Conservation (phyloP, 2,329 filamentous ascomycete genomes). For the Zopfia rhizophila region DNA sequence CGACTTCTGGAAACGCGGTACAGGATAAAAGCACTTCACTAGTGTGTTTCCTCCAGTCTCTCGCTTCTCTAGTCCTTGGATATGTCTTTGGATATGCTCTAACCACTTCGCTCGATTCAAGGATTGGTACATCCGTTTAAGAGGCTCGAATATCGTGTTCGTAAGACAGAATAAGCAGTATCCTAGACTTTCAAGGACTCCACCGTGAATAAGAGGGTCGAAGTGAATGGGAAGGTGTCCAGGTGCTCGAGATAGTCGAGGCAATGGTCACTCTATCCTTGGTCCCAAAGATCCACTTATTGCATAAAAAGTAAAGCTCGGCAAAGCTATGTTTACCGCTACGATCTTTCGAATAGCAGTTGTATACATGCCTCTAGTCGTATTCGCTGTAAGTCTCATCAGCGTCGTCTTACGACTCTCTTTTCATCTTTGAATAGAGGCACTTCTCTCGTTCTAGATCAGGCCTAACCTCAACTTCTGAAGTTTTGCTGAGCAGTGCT, state of each 20-base stretch:
- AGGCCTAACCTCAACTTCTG: too few relatives aligned
- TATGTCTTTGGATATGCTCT: conserved; percentile 20
- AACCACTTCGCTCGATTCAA: conserved; percentile 19
- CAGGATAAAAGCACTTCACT: conserved; percentile 1
- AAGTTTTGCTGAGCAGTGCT: too few relatives aligned
- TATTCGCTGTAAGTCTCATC: conserved; percentile 9
- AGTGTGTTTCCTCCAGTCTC: conserved; percentile 5
- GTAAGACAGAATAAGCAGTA: conserved; percentile 25
- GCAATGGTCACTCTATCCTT: conserved; percentile 27
- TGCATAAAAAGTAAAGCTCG: conserved; percentile 32
- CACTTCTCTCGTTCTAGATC: too few relatives aligned
- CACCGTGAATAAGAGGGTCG: conserved; percentile 26
- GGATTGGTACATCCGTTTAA: conserved; percentile 20
- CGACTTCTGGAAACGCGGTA: conserved; percentile 2
- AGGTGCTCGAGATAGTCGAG: conserved; percentile 28
- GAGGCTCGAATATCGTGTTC: conserved; percentile 15
- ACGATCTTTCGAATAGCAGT: conserved; percentile 23
- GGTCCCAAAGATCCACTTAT: conserved; percentile 27
- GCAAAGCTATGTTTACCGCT: conserved; percentile 21
- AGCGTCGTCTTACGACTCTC: too few relatives aligned
- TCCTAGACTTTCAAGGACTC: conserved; percentile 17
- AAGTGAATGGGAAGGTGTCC: conserved; percentile 29
- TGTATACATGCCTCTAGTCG: conserved; percentile 30
- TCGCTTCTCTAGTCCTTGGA: conserved; percentile 12
- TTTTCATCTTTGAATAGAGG: too few relatives aligned